Conservation (phyloP, 371 early-diverging fungal species). For the Umbelopsis sp. region DNA sequence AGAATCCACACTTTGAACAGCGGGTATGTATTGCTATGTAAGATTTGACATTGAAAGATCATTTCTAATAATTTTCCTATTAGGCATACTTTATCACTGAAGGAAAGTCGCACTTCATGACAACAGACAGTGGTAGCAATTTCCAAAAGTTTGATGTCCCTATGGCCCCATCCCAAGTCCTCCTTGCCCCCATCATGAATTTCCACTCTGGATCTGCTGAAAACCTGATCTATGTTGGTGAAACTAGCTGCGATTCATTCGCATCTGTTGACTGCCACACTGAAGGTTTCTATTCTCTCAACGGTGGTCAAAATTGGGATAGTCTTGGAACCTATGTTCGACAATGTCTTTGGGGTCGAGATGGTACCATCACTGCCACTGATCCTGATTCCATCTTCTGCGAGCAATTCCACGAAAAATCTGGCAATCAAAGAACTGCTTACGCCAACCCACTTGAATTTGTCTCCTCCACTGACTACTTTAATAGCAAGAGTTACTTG, state of each 20-base stretch:
- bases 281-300: slow-evolving; percentile 71
- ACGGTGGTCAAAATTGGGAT: slow-evolving; percentile 77
- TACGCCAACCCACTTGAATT: slow-evolving; percentile 53
- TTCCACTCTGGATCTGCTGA: slow-evolving; percentile 82
- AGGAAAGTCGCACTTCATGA: slow-evolving; percentile 58
- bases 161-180: slow-evolving; percentile 44
- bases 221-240: slow-evolving; percentile 81
- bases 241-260: slow-evolving; percentile 51
- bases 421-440: slow-evolving; percentile 61
- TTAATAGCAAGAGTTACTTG: slow-evolving; percentile 51
- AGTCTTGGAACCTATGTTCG: slow-evolving; percentile 72
- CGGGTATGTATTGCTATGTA: slow-evolving; percentile 36
- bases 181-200: slow-evolving; percentile 64
- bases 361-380: slow-evolving; percentile 54
- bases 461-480: slow-evolving; percentile 60
- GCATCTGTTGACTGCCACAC: slow-evolving; percentile 60
- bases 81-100: slow-evolving; percentile 77
- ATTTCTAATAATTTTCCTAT: not conserved
- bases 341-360: slow-evolving; percentile 79
- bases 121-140: slow-evolving; percentile 72
- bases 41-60: not conserved
- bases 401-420: slow-evolving; percentile 60
- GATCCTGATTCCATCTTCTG: slow-evolving; percentile 69
- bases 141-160: slow-evolving; percentile 65
- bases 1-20: slow-evolving; percentile 72